Conservation (phyloP, 139 green algal genomes). For the Chlamydomonas sp. region DNA sequence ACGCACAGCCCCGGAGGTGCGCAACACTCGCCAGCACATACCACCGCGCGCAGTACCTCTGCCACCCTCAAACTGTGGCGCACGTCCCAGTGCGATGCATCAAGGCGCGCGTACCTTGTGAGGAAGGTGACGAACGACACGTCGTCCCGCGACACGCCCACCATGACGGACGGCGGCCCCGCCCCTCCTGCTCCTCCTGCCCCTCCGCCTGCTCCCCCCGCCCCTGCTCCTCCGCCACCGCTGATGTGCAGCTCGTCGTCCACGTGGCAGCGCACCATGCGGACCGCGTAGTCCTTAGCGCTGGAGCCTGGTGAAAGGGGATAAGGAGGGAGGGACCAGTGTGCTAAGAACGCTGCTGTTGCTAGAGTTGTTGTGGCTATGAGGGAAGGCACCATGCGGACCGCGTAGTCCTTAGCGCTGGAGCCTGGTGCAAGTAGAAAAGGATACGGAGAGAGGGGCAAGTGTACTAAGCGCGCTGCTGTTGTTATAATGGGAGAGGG, state of each 20-base stretch:
- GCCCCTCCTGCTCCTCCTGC: not conserved
- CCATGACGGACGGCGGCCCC: no score
- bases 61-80: no score
- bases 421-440: not conserved
- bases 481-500: no score
- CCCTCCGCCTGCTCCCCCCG: not conserved
- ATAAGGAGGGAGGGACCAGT: not conserved
- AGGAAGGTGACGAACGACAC: constrained; percentile 18
- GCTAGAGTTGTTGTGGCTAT: no score
- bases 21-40: no score
- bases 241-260: constrained; percentile 8
- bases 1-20: no score
- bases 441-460: not conserved
- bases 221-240: not conserved
- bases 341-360: no score
- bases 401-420: constrained; percentile 3
- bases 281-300: constrained; percentile 18
- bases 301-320: not conserved
- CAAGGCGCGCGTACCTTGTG: not conserved
- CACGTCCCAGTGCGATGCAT: no score
- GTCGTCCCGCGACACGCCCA: not conserved
- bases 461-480: not conserved
- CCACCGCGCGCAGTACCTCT: no score
- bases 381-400: constrained; percentile 36
- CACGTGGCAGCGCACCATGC: constrained; percentile 35